Evolutionary conservation across 1,284 basidiomycete species (phyloP).

Genomic region (Mycosarcoma mackinlayi): DNA sequence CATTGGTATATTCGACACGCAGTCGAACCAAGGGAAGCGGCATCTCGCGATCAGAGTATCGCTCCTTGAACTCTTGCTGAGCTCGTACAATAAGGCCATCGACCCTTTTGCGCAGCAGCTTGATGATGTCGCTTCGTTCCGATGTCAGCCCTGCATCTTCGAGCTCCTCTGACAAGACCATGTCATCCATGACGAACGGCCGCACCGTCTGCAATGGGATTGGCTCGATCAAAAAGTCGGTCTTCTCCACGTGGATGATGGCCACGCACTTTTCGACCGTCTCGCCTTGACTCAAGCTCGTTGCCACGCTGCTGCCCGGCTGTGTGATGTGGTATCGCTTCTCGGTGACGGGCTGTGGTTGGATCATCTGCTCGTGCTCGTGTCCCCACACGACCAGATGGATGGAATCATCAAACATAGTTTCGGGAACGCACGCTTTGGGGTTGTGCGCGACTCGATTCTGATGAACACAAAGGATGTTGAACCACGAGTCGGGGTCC

Average conservation of each 20-base stretch:
- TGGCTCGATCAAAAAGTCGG: conserved; percentile 85
- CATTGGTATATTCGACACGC: conserved; percentile 70
- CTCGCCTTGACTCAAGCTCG: conserved; percentile 72
- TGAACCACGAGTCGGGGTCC: conserved; percentile 85
- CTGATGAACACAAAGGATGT: conserved; percentile 91
- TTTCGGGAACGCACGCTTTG: conserved; percentile 91
- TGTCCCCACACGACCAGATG: conserved; percentile 97
- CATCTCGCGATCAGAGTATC: conserved; percentile 67
- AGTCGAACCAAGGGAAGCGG: conserved; percentile 85
- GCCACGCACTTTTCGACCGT: conserved; percentile 57
- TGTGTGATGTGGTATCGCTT: conserved; percentile 92
- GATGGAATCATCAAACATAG: conserved; percentile 94
- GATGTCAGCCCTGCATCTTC: conserved; percentile 36
- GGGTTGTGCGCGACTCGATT: conserved; percentile 94
- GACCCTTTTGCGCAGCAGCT: conserved; percentile 52
- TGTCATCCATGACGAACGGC: conserved; percentile 91
- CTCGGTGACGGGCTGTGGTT: conserved; percentile 87
- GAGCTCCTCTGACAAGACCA: conserved; percentile 77
- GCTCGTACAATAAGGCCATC: conserved; percentile 78
- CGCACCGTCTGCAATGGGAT: conserved; percentile 89
- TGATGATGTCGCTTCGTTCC: conserved; percentile 52
- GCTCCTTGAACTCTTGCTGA: conserved; percentile 81
- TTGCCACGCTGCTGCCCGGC: conserved; percentile 94
- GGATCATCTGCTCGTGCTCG: conserved; percentile 95
- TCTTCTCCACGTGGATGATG: conserved; percentile 74